These are phyloP conservation scores for Heliosperma pusillum DNA, from an alignment of 148 eudicot species.

Conservation along the genomic window DNA sequence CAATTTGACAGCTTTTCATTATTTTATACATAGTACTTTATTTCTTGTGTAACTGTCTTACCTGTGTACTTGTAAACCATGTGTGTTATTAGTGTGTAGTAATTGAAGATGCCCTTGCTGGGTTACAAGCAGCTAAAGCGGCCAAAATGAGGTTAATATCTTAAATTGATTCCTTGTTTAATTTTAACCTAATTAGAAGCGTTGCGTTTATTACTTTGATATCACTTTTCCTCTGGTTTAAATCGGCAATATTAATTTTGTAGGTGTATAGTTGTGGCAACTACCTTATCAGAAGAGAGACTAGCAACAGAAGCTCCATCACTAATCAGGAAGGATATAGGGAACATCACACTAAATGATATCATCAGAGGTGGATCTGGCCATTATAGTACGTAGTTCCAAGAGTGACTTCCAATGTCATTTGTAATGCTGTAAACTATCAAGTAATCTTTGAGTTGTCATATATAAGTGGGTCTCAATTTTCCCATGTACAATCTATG, in stretches of 20 bases:
- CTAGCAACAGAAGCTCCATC: conserved; percentile 71
- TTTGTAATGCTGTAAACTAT: conserved; percentile 25
- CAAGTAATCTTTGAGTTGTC: conserved; percentile 18
- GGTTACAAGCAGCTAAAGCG: conserved; percentile 93
- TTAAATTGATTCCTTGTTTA: conserved; percentile 2
- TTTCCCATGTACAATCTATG: conserved; percentile 23
- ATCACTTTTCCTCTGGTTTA: conserved; percentile 8
- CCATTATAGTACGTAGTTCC: conserved; percentile 74
- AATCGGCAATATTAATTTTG: conserved; percentile 21
- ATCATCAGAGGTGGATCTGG: conserved; percentile 83
- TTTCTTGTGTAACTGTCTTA: conserved; percentile 11
- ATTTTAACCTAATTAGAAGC: not conserved
- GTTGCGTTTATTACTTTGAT: not conserved
- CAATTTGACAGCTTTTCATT: not conserved
- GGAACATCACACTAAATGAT: conserved; percentile 76
- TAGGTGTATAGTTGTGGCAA: conserved; percentile 98
- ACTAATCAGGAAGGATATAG: conserved; percentile 76
- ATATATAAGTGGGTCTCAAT: conserved; percentile 1
- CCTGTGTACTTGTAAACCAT: not conserved
- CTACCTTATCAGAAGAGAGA: conserved; percentile 76
- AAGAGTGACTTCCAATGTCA: conserved; percentile 26
- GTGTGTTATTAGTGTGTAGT: conserved; percentile 64
- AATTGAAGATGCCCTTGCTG: conserved; percentile 98
- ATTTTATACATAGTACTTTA: not conserved
- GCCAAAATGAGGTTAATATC: conserved; percentile 79